Conservation (phyloP, 768 basidiomycete genomes). For the Mycena galericulata region DNA sequence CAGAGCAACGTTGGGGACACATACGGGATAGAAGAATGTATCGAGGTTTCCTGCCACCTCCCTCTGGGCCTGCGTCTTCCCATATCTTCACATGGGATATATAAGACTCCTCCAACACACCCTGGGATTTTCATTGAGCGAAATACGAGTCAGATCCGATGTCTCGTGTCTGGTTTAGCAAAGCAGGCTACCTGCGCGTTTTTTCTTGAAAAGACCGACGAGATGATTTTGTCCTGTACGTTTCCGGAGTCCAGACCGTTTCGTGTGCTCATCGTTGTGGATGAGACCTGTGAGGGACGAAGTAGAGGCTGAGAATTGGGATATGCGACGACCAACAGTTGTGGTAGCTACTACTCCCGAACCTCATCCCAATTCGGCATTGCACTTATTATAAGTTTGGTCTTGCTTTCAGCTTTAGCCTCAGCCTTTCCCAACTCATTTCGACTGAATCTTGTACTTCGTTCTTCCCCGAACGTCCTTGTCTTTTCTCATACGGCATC, state of each 20-base stretch:
- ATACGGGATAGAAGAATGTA: constrained; percentile 92
- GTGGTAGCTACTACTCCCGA: too few relatives aligned
- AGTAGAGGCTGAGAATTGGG: background rate
- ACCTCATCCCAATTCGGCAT: too few relatives aligned
- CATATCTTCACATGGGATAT: constrained; percentile 93
- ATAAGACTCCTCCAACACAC: constrained; percentile 80
- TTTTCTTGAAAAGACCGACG: constrained; percentile 84
- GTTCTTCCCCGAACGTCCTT: too few relatives aligned
- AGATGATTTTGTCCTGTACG: constrained; percentile 72
- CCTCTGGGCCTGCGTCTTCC: constrained; percentile 83
- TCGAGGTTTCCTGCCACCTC: constrained; percentile 83
- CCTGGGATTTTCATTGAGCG: constrained; percentile 73
- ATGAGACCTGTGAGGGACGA: background rate
- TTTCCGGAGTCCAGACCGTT: background rate
- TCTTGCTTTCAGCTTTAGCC: background rate
- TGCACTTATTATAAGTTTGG: too few relatives aligned
- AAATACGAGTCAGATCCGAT: constrained; percentile 29
- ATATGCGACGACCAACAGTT: too few relatives aligned
- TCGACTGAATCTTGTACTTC: background rate
- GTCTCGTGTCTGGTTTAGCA: too few relatives aligned
- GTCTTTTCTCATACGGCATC: constrained; percentile 19
- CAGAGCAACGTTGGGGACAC: constrained; percentile 45
- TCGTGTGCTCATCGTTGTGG: background rate
- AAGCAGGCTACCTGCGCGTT: constrained; percentile 51
- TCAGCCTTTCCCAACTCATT: constrained; percentile 4